Base-by-base conservation (phyloP, 495 filamentous ascomycete species). In the Staphylotrichum longicolle region DNA sequence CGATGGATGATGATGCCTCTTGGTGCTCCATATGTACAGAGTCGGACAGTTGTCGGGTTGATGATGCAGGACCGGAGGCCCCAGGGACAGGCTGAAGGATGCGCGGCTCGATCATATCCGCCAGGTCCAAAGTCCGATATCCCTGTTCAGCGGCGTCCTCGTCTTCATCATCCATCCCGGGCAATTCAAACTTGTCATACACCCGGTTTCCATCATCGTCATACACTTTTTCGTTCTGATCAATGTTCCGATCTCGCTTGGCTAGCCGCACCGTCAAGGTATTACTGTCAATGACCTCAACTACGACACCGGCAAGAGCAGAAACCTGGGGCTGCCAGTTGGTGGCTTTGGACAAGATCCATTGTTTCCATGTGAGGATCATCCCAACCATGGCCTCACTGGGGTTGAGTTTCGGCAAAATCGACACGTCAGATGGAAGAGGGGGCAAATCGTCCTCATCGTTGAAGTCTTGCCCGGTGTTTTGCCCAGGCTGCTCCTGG, bases 311-410 rank as follows among this genome's bases (percentile, higher is more conserved):
- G 0, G 89, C 88, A 12, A 85, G 78, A 66, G 86, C 87, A 3
- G 79, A 81, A 45, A 95, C 76, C 57, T 80, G 81, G 1, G 93
- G 93, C 57, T 90, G 82, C 88, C 91, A 96, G 33, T 84, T 88
- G 8, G 87, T 91, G 11, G 79, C 84, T 58, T 84, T 85, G 37
- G 89, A 91, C 68, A 92, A 82, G 34, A 85, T 80, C 57, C 90
- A 79, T 58, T 90, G 82, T 65, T 88, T 90, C 82, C 90, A 98
- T 3, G 88, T 86, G 62, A 98, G 85, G 41, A 93, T 78, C 70
- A 88, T 85, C 10, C 88, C 90, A 4, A 77, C 63, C 41, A 78
- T 76, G 15, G 83, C 80, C 39, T 86, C 78, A 3, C 73, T 79
- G 48, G 81, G 72, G 4, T 70, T 68, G 20, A 96, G 73, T 42